phyloP scores from a whole-genome alignment of 1,139 yeast species.

The Yamadazyma sp. region DNA sequence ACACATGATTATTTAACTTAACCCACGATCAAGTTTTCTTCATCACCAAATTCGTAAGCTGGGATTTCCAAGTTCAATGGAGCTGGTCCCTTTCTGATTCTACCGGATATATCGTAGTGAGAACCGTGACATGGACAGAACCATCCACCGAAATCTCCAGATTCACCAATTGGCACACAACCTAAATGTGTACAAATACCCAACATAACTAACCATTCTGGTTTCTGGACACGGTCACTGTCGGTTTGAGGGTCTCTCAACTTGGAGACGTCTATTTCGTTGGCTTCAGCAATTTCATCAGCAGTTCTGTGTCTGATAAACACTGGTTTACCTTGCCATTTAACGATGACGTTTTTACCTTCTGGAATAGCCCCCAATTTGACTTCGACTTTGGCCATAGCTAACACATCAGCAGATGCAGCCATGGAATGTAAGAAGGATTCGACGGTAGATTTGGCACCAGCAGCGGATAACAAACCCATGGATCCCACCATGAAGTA shows the following conservation, averaged over 20 bases:
- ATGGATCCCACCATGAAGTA: constrained; percentile 98
- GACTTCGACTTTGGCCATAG: constrained; percentile 99
- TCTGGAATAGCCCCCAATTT: constrained; percentile 92
- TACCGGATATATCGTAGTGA: constrained; percentile 99
- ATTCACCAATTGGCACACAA: constrained; percentile 99
- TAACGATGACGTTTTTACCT: constrained; percentile 96
- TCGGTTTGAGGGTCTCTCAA: constrained; percentile 96
- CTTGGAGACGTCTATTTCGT: constrained; percentile 65
- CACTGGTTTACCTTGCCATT: constrained; percentile 99
- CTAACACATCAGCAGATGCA: constrained; percentile 98
- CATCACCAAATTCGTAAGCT: constrained; percentile 77
- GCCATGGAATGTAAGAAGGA: constrained; percentile 91
- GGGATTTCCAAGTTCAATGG: constrained; percentile 98
- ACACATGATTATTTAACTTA: constrained; percentile 19
- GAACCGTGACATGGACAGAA: constrained; percentile 99
- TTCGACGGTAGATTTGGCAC: constrained; percentile 97
- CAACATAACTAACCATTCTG: constrained; percentile 98
- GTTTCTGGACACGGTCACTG: constrained; percentile 90
- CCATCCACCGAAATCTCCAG: constrained; percentile 99
- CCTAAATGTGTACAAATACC: constrained; percentile 99
- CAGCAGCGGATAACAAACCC: constrained; percentile 92
- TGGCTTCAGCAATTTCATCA: constrained; percentile 93
- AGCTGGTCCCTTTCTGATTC: constrained; percentile 99
- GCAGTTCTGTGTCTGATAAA: constrained; percentile 98
- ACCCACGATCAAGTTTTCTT: constrained; percentile 77